These are phyloP conservation scores for Globisporangium camurandrum DNA, from an alignment of 352 stramenopile species.

Conservation along the genomic window DNA sequence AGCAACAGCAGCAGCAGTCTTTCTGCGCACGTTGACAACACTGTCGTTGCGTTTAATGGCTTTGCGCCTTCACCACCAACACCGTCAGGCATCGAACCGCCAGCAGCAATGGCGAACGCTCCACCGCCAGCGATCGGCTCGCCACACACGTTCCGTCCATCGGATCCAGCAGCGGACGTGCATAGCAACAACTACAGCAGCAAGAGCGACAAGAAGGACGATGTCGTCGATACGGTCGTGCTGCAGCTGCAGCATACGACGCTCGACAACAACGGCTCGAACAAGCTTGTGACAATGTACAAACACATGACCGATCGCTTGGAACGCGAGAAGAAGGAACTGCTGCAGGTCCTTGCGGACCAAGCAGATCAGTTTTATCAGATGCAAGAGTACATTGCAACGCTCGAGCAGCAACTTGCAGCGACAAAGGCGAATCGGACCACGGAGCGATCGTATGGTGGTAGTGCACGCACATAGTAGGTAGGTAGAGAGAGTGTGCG, in stretches of 20 bases:
- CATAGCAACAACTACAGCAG: conserved; percentile 6
- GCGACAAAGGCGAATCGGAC: conserved; percentile 28
- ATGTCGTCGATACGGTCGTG: background rate
- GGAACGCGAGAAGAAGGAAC: conserved; percentile 66
- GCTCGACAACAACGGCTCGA: conserved; percentile 47
- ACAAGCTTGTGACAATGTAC: conserved; percentile 74
- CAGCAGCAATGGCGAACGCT: too few species aligned
- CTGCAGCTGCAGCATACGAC: conserved; percentile 21
- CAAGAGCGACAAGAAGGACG: background rate
- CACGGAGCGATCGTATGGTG: too few species aligned
- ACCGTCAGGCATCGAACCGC: too few species aligned
- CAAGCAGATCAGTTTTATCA: conserved; percentile 69
- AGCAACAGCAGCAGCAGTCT: too few species aligned
- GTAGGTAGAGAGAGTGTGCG: too few species aligned
- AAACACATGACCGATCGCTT: conserved; percentile 73
- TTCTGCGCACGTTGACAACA: too few species aligned
- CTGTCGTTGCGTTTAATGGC: too few species aligned
- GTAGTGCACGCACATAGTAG: background rate
- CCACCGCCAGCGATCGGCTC: too few species aligned
- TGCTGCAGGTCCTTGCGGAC: conserved; percentile 57
- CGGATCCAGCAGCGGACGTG: conserved; percentile 5
- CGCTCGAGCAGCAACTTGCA: conserved; percentile 55
- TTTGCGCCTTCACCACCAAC: too few species aligned
- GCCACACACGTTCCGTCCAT: too few species aligned
- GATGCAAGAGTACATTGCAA: conserved; percentile 70